Conservation (phyloP, 1,284 basidiomycete genomes). For the Heimioporus punctisporus region DNA sequence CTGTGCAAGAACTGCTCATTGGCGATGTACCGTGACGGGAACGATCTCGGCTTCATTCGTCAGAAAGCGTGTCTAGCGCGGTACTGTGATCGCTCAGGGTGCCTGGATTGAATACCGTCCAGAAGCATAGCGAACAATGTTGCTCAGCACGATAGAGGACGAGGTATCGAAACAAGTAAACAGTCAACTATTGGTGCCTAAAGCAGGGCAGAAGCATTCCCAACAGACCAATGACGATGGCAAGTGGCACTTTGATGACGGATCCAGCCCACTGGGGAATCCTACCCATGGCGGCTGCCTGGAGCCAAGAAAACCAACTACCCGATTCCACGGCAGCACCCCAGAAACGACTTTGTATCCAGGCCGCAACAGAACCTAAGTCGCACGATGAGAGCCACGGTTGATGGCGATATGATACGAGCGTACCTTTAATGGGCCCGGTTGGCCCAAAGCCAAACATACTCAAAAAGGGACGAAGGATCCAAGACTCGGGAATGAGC, state of each 20-base stretch:
- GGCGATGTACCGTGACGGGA: slow-evolving; percentile 75
- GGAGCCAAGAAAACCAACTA: slow-evolving; percentile 17
- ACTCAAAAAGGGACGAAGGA: slow-evolving; percentile 7
- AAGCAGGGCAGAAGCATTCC: too few relatives aligned
- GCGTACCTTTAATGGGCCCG: slow-evolving; percentile 18
- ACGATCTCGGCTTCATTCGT: too few relatives aligned
- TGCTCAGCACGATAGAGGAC: too few relatives aligned
- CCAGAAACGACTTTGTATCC: slow-evolving; percentile 12
- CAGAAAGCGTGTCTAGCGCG: too few relatives aligned
- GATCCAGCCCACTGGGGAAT: slow-evolving; percentile 4
- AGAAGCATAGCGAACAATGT: too few relatives aligned
- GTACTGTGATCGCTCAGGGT: too few relatives aligned
- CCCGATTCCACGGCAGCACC: slow-evolving; percentile 1
- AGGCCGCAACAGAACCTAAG: slow-evolving; percentile 14
- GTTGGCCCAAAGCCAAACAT: slow-evolving; percentile 19
- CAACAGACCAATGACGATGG: not conserved
- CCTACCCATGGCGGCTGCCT: slow-evolving; percentile 15
- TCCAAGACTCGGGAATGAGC: slow-evolving; percentile 13
- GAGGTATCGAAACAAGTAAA: too few relatives aligned
- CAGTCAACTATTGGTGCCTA: too few relatives aligned
- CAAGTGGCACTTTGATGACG: not conserved
- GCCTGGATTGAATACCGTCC: too few relatives aligned
- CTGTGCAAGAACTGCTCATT: slow-evolving; percentile 71
- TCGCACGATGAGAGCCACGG: not conserved
- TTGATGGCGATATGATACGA: not conserved